phyloP scores from a whole-genome alignment of 768 basidiomycete genomes.

The Rhodotorula graminis region DNA sequence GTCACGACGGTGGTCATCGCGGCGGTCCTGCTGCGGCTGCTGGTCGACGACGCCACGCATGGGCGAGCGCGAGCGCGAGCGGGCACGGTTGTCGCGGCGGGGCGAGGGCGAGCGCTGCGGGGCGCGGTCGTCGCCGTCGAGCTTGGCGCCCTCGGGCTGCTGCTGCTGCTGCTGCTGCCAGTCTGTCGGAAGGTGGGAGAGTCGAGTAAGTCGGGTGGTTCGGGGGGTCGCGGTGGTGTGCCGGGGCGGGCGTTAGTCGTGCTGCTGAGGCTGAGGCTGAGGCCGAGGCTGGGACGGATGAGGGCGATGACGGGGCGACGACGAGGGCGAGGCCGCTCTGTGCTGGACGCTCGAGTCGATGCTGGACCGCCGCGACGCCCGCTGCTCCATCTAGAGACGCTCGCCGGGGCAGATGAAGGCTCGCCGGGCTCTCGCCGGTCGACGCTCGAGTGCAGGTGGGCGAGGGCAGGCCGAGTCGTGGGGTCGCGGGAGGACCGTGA shows the following conservation, averaged over 20 bases:
- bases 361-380: too few relatives aligned
- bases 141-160: neutral
- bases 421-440: too few relatives aligned
- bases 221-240: too few relatives aligned
- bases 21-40: constrained; percentile 6
- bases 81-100: constrained; percentile 21
- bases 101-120: constrained; percentile 25
- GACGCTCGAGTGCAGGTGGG: too few relatives aligned
- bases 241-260: neutral
- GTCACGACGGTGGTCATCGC: constrained; percentile 19
- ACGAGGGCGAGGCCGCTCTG: too few relatives aligned
- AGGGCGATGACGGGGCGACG: too few relatives aligned
- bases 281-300: too few relatives aligned
- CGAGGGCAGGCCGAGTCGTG: too few relatives aligned
- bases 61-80: constrained; percentile 34
- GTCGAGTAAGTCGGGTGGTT: neutral
- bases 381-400: too few relatives aligned
- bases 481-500: neutral
- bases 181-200: neutral
- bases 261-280: too few relatives aligned
- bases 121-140: constrained; percentile 12
- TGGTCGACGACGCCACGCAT: constrained; percentile 18
- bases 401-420: too few relatives aligned
- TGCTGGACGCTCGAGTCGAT: too few relatives aligned
- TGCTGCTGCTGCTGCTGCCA: neutral